phyloP scores from a whole-genome alignment of 2,329 filamentous ascomycete genomes.

The Pyrenophora seminiperda region DNA sequence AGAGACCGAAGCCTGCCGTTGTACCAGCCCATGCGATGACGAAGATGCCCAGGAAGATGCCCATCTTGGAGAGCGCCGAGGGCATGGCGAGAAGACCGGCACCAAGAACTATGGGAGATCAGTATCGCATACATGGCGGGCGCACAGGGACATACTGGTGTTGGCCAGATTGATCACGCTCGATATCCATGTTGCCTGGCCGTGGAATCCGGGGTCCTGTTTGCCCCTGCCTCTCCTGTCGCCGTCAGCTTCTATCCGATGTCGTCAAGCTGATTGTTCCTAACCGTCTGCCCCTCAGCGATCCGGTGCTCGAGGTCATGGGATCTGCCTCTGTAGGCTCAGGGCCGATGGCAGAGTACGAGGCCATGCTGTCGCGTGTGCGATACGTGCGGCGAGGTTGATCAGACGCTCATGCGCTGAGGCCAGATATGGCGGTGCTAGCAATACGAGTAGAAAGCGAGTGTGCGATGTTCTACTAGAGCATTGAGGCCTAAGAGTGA shows the following conservation, averaged over 20 bases:
- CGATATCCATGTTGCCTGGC: slow-evolving; percentile 85
- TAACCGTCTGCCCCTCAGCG: slow-evolving; percentile 47
- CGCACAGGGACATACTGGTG: slow-evolving; percentile 70
- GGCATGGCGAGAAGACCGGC: slow-evolving; percentile 95
- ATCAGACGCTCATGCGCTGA: slow-evolving; percentile 37
- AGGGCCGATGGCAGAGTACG: slow-evolving; percentile 53
- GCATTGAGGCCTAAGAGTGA: slow-evolving; percentile 9
- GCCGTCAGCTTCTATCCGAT: slow-evolving; percentile 26
- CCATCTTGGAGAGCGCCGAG: slow-evolving; percentile 94
- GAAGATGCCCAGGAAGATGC: slow-evolving; percentile 80
- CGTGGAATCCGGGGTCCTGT: slow-evolving; percentile 70
- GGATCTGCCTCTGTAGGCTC: slow-evolving; percentile 48
- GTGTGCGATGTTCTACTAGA: not conserved
- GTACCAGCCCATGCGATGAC: slow-evolving; percentile 91
- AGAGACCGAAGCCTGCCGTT: slow-evolving; percentile 89
- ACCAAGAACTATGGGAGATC: slow-evolving; percentile 72
- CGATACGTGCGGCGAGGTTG: slow-evolving; percentile 18
- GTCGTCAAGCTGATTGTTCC: not conserved
- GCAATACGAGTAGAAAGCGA: not conserved
- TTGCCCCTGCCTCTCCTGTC: slow-evolving; percentile 64
- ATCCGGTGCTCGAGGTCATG: slow-evolving; percentile 50
- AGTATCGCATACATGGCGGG: slow-evolving; percentile 7
- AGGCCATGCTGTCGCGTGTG: slow-evolving; percentile 48
- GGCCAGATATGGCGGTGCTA: not conserved
- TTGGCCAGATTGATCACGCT: slow-evolving; percentile 96